Evolutionary conservation across 305 asterid species (phyloP), one percentile per base, ranked within the genome.

Genomic region (Fraxinus angustifolia): DNA sequence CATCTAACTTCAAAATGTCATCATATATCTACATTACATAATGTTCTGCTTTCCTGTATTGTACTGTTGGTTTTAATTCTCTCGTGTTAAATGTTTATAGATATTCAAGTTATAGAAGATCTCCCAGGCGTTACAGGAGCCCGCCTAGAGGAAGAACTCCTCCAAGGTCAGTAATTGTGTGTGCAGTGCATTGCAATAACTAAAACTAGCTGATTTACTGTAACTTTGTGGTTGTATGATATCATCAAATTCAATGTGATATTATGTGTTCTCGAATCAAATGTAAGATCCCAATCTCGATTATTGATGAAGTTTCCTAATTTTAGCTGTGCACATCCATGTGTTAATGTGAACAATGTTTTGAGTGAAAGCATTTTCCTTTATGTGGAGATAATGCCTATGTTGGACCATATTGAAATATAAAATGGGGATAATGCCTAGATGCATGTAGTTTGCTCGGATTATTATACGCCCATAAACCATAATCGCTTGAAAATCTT

Each of bases 61-160:
- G 16, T 71, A 82, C 38, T 31, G 38, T 78, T 79, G 11, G 36
- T 48, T 82, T 67, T 28, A 45, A 28, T 26, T 58, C 4, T 71
- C 73, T 19, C 48, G 35, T 78, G 4, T 76, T 73, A 14, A 73
- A 19, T 53, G 8, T 80, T 28, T 28, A 28, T 28, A 92, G 98
- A 88, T 92, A 91, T 88, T 62, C 94, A 5, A 90, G 90, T 80
- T 94, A 88, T 83, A 82, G 99, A 86, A 92, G 98, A 86, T 93
- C 98, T 56, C 99, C 99, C 17, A 89, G 96, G 88, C 98, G 97
- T 82, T 94, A 90, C 84, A 83, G 99, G 91, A 96, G 97, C 86
- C 97, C 99, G 34, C 93, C 93, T 75, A 93, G 97, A 80, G 97
- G 91, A 86, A 92, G 98, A 90, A 93, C 98, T 36, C 97, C 97